Percentiles rank a stretch among this genome's conserved stretches.
phyloP scores from a whole-genome alignment of 2,329 filamentous ascomycete genomes.

The Aspergillus spinulosporus region DNA sequence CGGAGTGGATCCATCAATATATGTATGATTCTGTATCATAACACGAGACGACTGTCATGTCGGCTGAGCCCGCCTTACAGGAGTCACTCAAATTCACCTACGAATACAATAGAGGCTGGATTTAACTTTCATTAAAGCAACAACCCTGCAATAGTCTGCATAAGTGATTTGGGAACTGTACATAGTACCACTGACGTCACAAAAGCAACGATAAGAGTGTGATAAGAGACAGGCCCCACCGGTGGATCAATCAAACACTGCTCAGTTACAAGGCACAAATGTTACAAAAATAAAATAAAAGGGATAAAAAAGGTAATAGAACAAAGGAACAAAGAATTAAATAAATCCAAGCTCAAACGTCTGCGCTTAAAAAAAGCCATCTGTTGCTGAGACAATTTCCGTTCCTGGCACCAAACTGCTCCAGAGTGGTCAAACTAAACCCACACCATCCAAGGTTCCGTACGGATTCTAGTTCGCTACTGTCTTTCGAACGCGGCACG shows the following conservation, averaged over 20 bases:
- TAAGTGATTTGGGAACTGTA: no score
- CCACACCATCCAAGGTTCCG: constrained; percentile 92
- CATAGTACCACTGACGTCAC: neutral
- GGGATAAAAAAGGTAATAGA: neutral
- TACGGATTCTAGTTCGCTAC: constrained; percentile 63
- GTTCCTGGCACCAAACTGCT: constrained; percentile 64
- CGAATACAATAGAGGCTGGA: no score
- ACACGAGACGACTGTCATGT: no score
- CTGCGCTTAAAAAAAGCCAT: constrained; percentile 89
- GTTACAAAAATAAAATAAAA: neutral
- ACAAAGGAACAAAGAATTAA: neutral
- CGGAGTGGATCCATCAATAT: no score
- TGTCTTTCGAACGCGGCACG: constrained; percentile 69
- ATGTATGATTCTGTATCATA: no score
- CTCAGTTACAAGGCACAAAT: neutral
- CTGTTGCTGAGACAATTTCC: constrained; percentile 62
- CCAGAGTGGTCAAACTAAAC: constrained; percentile 78
- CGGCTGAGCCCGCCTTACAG: no score
- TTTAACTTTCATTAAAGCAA: no score
- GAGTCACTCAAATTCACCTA: no score
- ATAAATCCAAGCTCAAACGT: constrained; percentile 59
- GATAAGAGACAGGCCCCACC: neutral
- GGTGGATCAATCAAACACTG: neutral
- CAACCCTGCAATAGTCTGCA: no score
- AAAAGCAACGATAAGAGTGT: neutral